These are phyloP conservation scores for Gaertneriomyces sp. DNA, from an alignment of 192 early-diverging fungal genomes.

Conservation along the genomic window DNA sequence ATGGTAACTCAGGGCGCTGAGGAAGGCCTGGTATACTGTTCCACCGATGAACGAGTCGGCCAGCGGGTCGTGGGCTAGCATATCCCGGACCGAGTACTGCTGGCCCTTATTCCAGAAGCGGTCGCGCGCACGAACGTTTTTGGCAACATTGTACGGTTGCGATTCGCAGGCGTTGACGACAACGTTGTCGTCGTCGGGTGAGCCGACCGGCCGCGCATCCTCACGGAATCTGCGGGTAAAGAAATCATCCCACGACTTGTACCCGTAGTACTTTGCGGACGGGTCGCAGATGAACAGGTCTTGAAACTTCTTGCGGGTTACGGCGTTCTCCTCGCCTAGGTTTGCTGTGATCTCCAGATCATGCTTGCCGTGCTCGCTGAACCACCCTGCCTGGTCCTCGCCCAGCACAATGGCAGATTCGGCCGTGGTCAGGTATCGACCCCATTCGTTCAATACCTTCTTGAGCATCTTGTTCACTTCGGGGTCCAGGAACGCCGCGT, in stretches of 20 bases:
- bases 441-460: slow-evolving; percentile 21
- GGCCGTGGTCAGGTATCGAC: slow-evolving; percentile 8
- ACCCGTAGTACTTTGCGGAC: not conserved
- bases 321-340: not conserved
- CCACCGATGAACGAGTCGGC: slow-evolving; percentile 14
- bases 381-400: slow-evolving; percentile 12
- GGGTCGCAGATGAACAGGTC: slow-evolving; percentile 23
- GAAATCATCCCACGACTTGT: slow-evolving; percentile 27
- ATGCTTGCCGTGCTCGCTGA: slow-evolving; percentile 14
- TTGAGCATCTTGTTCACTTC: slow-evolving; percentile 20
- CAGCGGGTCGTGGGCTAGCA: slow-evolving; percentile 18
- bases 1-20: slow-evolving; percentile 13
- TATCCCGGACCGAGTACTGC: slow-evolving; percentile 19
- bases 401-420: slow-evolving; percentile 1
- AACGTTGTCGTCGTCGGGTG: slow-evolving; percentile 20
- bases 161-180: slow-evolving; percentile 25
- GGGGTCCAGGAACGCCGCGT: slow-evolving; percentile 23
- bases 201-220: slow-evolving; percentile 12
- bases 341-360: slow-evolving; percentile 17
- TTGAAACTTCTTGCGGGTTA: slow-evolving; percentile 5
- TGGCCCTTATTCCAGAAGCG: slow-evolving; percentile 24
- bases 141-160: slow-evolving; percentile 8
- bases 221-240: slow-evolving; percentile 19
- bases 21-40: slow-evolving; percentile 25
- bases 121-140: slow-evolving; percentile 12